phyloP scores from a whole-genome alignment of 2,329 filamentous ascomycete species.

The Trichoderma breve region DNA sequence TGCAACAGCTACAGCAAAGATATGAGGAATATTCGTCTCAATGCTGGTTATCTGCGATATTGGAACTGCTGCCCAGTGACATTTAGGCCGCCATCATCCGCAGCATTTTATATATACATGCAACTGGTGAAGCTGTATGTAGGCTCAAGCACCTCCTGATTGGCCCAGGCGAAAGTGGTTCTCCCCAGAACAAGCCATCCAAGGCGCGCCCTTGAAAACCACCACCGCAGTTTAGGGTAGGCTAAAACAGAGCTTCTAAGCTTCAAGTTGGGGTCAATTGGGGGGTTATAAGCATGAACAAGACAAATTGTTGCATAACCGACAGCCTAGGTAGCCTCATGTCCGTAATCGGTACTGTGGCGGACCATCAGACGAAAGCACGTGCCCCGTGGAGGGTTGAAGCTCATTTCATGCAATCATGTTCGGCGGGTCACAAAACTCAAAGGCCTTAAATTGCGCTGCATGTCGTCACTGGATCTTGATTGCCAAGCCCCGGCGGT shows the following conservation, averaged over 20 bases:
- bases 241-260: neutral
- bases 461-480: neutral
- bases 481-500: neutral
- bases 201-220: constrained; percentile 2
- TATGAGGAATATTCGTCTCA: neutral
- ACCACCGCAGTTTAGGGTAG: neutral
- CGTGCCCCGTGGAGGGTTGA: neutral
- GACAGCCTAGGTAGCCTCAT: no score
- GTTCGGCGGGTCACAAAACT: neutral
- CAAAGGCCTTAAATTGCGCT: neutral
- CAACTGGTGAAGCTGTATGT: neutral
- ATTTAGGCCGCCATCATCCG: neutral
- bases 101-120: neutral
- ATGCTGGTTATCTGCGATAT: neutral
- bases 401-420: neutral
- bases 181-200: neutral
- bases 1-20: neutral
- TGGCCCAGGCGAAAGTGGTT: neutral
- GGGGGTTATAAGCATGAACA: neutral
- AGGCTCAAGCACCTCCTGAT: neutral
- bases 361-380: neutral
- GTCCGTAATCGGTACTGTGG: neutral
- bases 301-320: neutral
- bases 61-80: neutral
- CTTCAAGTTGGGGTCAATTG: neutral